These are phyloP conservation scores for Pisolithus tinctorius DNA, from an alignment of 768 basidiomycete species.

Conservation along the genomic window DNA sequence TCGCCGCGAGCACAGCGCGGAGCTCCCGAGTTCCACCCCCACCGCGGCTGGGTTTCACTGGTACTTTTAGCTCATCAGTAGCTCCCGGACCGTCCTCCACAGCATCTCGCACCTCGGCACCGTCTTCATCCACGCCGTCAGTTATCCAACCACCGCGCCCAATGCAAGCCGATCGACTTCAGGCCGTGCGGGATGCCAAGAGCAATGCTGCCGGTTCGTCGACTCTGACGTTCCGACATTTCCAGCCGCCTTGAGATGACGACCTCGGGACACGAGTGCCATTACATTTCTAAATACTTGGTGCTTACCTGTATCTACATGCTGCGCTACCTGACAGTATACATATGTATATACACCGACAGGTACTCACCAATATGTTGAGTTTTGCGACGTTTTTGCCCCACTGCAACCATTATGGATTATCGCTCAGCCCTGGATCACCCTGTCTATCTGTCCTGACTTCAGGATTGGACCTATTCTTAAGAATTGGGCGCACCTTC, in stretches of 20 bases:
- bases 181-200: conserved; percentile 12
- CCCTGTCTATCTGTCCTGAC: no score
- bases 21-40: background rate
- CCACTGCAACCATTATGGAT: no score
- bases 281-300: background rate
- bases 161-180: conserved; percentile 13
- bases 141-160: conserved; percentile 9
- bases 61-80: no score
- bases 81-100: background rate
- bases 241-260: background rate
- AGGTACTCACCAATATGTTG: no score
- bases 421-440: no score
- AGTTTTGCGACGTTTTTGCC: no score
- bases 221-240: background rate
- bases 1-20: background rate
- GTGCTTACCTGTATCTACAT: background rate
- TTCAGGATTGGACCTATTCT: no score
- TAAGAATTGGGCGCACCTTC: no score
- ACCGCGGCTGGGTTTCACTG: no score
- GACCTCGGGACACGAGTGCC: background rate
- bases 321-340: no score
- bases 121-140: background rate
- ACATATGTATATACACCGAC: no score
- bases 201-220: conserved; percentile 6
- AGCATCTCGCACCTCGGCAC: background rate